phyloP scores from a whole-genome alignment of 495 filamentous ascomycete genomes.

The Aspergillus affinis region DNA sequence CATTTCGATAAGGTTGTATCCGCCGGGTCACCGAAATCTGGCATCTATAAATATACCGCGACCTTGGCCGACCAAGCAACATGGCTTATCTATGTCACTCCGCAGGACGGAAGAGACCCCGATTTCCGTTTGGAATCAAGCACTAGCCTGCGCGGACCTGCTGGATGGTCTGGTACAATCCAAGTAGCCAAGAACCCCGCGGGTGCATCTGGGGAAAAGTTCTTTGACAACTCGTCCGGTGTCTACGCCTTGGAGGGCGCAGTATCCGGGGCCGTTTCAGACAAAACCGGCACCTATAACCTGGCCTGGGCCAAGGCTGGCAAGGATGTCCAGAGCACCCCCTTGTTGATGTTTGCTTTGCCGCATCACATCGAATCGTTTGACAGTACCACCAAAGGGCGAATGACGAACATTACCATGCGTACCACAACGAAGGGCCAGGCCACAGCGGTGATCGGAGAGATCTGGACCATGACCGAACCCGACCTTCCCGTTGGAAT shows the following conservation, averaged over 20 bases:
- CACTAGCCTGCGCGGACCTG: slow-evolving; percentile 48
- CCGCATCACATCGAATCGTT: slow-evolving; percentile 84
- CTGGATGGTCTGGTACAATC: slow-evolving; percentile 65
- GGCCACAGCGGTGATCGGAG: slow-evolving; percentile 68
- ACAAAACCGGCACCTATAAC: slow-evolving; percentile 64
- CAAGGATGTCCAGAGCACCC: slow-evolving; percentile 35
- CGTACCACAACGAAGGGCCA: slow-evolving; percentile 86
- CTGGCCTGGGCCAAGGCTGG: slow-evolving; percentile 71
- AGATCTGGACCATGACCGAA: slow-evolving; percentile 81
- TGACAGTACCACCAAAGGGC: slow-evolving; percentile 53
- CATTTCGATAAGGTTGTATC: slow-evolving; percentile 68
- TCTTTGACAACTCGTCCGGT: slow-evolving; percentile 75
- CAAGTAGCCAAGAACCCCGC: slow-evolving; percentile 77
- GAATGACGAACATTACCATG: slow-evolving; percentile 59
- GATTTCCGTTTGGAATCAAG: slow-evolving; percentile 48
- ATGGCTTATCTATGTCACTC: slow-evolving; percentile 81
- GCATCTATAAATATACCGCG: slow-evolving; percentile 77
- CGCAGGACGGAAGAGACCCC: slow-evolving; percentile 46
- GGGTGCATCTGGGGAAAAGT: slow-evolving; percentile 56
- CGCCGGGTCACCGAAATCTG: slow-evolving; percentile 52
- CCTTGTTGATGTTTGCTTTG: slow-evolving; percentile 82
- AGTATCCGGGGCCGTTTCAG: slow-evolving; percentile 62
- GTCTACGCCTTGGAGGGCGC: slow-evolving; percentile 64
- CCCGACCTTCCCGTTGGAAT: slow-evolving; percentile 67
- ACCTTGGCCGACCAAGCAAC: slow-evolving; percentile 66